These are phyloP conservation scores for Penicillium sp. DNA, from an alignment of 2,329 filamentous ascomycete genomes.

Conservation along the genomic window DNA sequence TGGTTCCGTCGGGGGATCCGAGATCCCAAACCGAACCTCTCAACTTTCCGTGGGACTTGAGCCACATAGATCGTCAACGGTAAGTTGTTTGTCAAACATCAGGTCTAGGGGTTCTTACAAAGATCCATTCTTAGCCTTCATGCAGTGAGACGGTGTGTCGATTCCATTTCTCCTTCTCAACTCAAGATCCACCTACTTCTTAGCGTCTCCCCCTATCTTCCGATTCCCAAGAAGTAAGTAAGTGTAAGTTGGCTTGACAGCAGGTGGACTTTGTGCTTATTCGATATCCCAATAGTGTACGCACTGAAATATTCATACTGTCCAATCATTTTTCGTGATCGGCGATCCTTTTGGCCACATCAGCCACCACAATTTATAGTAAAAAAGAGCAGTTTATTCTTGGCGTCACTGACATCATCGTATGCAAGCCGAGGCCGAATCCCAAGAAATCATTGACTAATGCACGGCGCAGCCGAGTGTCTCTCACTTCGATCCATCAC, in stretches of 20 bases:
- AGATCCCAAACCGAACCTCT: conserved; percentile 4
- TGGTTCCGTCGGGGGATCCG: conserved; percentile 5
- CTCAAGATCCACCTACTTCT: neutral
- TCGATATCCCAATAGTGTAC: conserved; percentile 4
- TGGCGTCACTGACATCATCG: conserved; percentile 15
- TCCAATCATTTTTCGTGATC: conserved; percentile 10
- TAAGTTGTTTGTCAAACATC: too few species aligned
- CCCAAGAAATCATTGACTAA: conserved; percentile 1
- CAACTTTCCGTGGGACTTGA: neutral
- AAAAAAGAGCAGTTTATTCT: neutral
- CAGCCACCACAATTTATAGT: conserved; percentile 6
- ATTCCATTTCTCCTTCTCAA: neutral
- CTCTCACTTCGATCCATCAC: neutral
- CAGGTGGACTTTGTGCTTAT: conserved; percentile 6
- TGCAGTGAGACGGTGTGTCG: neutral
- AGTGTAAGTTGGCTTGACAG: neutral
- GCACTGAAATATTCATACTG: neutral
- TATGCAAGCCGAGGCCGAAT: conserved; percentile 9
- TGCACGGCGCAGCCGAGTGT: neutral
- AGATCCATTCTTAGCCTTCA: neutral
- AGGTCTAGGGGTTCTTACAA: too few species aligned
- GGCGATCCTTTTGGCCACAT: conserved; percentile 10
- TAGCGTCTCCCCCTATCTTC: neutral
- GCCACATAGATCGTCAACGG: neutral
- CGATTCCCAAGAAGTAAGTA: neutral